Base-by-base conservation (phyloP, 1,284 basidiomycete genomes). In the Marasmius fiardii region DNA sequence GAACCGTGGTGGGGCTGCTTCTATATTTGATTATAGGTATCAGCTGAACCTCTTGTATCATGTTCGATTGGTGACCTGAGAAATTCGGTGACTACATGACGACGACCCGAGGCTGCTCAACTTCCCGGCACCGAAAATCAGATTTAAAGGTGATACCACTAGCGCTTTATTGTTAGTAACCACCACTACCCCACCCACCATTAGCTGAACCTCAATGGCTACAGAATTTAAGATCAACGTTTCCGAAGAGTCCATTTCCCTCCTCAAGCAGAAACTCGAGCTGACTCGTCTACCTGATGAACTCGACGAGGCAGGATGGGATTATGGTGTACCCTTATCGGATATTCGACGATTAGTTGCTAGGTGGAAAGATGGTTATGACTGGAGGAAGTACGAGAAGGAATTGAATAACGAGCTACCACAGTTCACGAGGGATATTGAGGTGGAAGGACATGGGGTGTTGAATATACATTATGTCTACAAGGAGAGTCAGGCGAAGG, bases 381-480 rank as follows among this genome's bases (percentile, higher is more conserved):
- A 80, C 65, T 82, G 80, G 80, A 70, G 72, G 18, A 70, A 63
- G 41, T 64, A 75, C 18, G 78, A 82, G 62, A 65, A 64, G 8
- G 59, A 63, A 20, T 57, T 82, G 43, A 82, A 83, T 60, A 64
- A 64, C 8, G 72, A 73, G 49, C 64, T 82, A 12, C 76, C 79
- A 0, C 78, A 79, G 63, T 82, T 78, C 59, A 80, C 73, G 44
- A 67, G 71, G 33, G 69, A 75, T 43, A 72, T 81, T 45, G 65
- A 68, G 2, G 72, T 81, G 5, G 75, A 76, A 0, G 75, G 72
- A 0, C 71, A 71, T 58, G 77, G 74, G 16, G 62, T 63, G 21
- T 63, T 82, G 54, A 75, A 74, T 49, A 65, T 82, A 4, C 79
- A 83, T 59, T 82, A 78, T 54, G 71, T 82, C 5, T 78, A 83